Base-by-base conservation (phyloP, 2,329 filamentous ascomycete genomes). In the Exophiala bonariae region DNA sequence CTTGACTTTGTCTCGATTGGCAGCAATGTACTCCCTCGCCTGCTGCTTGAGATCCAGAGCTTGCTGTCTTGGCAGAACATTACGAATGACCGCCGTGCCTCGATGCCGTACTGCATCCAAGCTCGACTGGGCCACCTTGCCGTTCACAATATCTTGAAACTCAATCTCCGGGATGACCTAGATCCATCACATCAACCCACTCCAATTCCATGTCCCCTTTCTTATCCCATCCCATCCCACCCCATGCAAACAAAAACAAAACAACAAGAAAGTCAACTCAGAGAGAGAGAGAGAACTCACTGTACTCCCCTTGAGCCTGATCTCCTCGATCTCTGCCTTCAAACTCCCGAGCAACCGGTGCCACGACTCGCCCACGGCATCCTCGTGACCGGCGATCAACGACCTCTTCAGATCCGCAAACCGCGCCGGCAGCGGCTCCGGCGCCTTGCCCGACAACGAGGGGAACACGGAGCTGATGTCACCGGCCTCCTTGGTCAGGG, bases 41-140 rank as follows among this genome's bases (percentile, higher is more conserved):
- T 83, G 76, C 7, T 72, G 71, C 66, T 90, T 90, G 58, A 82
- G 86, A 1, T 69, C 72, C 38, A 85, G 68, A 0, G 85, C 86
- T 61, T 85, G 79, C 1, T 70, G 65, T 55, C 81, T 77, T 0
- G 82, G 77, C 11, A 90, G 66, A 3, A 89, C 86, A 10, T 81
- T 81, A 34, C 79, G 75, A 17, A 90, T 73, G 1, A 90, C 80
- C 1, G 79, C 78, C 0, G 75, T 78, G 7, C 85, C 85, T 1
- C 83, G 73, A 56, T 82, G 80, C 49, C 70, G 67, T 23, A 87
- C 76, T 51, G 83, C 81, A 1, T 68, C 70, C 30, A 70, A 43
- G 13, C 64, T 59, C 1, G 60, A 47, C 3, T 66, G 59, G 1
- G 68, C 56, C 4, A 72, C 55, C 5, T 60, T 65, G 9, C 67